Evolutionary conservation across 257 asterid species (phyloP).

Genomic region (Ophiorrhiza pumila): DNA sequence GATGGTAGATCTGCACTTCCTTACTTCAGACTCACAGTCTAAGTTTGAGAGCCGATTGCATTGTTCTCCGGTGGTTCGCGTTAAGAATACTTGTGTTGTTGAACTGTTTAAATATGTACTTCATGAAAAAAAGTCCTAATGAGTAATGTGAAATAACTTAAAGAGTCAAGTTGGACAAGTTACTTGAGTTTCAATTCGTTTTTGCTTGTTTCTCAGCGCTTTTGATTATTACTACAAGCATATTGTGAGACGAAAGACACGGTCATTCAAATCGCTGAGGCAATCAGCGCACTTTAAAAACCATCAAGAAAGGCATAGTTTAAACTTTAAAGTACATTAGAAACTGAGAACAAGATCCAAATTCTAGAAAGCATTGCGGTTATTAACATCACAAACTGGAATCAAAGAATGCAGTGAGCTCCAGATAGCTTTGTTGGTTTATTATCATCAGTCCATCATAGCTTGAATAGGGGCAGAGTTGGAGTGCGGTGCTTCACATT

Average conservation of each 20-base stretch:
- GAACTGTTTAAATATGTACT: too few species aligned
- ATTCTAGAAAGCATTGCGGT: neutral
- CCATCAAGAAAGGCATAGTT: neutral
- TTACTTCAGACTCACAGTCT: constrained; percentile 25
- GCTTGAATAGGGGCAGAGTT: constrained; percentile 42
- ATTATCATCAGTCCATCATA: constrained; percentile 2
- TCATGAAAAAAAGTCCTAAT: neutral
- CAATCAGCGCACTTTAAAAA: too few species aligned
- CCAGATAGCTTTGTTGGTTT: neutral
- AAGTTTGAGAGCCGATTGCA: neutral
- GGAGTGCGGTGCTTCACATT: constrained; percentile 33
- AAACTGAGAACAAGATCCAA: neutral
- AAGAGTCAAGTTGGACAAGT: too few species aligned
- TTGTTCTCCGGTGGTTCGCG: too few species aligned
- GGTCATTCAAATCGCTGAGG: too few species aligned
- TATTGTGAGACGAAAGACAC: too few species aligned
- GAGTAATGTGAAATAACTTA: too few species aligned
- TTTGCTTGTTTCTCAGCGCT: too few species aligned
- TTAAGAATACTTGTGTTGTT: too few species aligned
- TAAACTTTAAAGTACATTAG: neutral
- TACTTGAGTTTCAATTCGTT: too few species aligned
- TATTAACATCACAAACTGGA: neutral
- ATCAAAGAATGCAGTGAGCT: neutral
- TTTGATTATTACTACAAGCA: too few species aligned
- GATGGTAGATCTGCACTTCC: constrained; percentile 39